Evolutionary conservation across 1,284 basidiomycete genomes (phyloP).

Genomic region (Malassezia obtusa): DNA sequence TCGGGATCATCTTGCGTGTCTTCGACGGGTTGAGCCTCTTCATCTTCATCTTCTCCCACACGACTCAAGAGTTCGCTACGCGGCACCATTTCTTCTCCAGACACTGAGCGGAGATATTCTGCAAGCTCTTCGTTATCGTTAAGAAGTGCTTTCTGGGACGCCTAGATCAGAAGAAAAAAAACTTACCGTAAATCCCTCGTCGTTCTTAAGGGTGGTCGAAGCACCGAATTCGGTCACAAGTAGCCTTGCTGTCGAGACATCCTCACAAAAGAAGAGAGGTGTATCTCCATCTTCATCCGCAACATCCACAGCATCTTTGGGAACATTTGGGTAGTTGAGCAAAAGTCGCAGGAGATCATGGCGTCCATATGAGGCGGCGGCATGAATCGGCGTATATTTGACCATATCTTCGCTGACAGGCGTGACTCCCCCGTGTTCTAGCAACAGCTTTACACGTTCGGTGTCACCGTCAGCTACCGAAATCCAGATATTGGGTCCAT

Average conservation of each 20-base stretch:
- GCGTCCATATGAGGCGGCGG: slow-evolving; percentile 43
- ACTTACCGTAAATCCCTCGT: slow-evolving; percentile 29
- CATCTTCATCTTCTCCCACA: slow-evolving; percentile 13
- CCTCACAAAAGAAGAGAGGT: slow-evolving; percentile 44
- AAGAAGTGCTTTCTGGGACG: slow-evolving; percentile 32
- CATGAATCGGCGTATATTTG: slow-evolving; percentile 44
- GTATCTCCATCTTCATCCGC: slow-evolving; percentile 42
- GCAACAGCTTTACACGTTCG: slow-evolving; percentile 29
- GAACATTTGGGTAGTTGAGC: slow-evolving; percentile 23
- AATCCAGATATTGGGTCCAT: slow-evolving; percentile 41
- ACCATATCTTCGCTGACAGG: slow-evolving; percentile 31
- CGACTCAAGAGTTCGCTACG: slow-evolving; percentile 7
- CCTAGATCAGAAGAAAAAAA: slow-evolving; percentile 1
- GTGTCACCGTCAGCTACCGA: slow-evolving; percentile 44
- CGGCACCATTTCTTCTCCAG: slow-evolving; percentile 23
- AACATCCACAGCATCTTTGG: slow-evolving; percentile 23
- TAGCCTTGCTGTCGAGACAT: slow-evolving; percentile 25
- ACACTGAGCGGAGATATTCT: slow-evolving; percentile 25
- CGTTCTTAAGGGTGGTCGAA: slow-evolving; percentile 29
- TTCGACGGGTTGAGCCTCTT: slow-evolving; percentile 13
- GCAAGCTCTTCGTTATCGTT: slow-evolving; percentile 34
- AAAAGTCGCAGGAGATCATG: slow-evolving; percentile 35
- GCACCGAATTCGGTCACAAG: slow-evolving; percentile 40
- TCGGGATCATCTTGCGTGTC: slow-evolving; percentile 18
- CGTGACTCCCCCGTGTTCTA: slow-evolving; percentile 28